Base-by-base conservation (phyloP, 495 filamentous ascomycete genomes). In the Daldinia caldariorum region DNA sequence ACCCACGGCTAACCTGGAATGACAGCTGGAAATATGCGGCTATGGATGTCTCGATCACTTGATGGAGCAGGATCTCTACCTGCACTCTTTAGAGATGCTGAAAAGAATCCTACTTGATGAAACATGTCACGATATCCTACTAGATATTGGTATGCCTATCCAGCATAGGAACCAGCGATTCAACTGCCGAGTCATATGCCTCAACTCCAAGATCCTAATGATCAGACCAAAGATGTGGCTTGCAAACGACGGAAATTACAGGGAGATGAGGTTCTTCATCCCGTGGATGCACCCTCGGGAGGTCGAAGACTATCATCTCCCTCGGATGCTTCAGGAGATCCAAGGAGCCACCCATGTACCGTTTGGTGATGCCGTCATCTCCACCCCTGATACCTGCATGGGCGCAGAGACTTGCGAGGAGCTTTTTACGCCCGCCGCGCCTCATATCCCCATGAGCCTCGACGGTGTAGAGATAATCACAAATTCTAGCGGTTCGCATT, bases 141-240 rank as follows among this genome's bases (percentile, higher is more conserved):
- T 96, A 7, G 93, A 94, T 75, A 84, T 94, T 53, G 92, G 90
- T 57, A 85, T 93, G 79, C 89, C 88, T 1, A 80, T 91, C 16
- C 79, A 81, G 32, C 92, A 94, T 77, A 79, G 89, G 26, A 91
- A 90, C 64, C 77, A 86, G 39, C 81, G 87, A 57, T 95, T 89
- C 78, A 97, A 97, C 71, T 91, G 89, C 70, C 83, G 93, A 3
- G 83, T 92, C 18, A 87, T 95, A 58, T 83, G 80, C 72, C 83
- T 89, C 63, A 87, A 93, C 70, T 80, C 85, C 29, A 87, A 88
- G 79, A 90, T 94, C 31, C 76, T 92, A 43, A 80, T 92, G 45
- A 92, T 97, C 63, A 83, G 93, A 16, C 94, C 93, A 0, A 97
- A 97, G 79, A 84, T 94, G 76, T 92, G 83, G 74, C 87, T 97